Evolutionary conservation across 495 filamentous ascomycete genomes (phyloP).

Genomic region (Xylaria longipes): DNA sequence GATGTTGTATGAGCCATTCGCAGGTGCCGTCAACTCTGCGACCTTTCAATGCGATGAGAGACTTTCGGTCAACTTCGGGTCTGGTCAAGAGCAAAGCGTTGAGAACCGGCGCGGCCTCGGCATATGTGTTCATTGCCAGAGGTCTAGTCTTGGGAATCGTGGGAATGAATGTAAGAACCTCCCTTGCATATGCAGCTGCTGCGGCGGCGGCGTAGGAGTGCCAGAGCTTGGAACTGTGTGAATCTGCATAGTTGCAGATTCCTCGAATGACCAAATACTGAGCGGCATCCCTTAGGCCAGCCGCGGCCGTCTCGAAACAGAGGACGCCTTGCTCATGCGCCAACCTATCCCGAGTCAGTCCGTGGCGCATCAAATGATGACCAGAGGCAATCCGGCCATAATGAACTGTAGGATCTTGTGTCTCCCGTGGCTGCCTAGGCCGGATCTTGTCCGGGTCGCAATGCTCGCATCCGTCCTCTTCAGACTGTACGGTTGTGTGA

Average conservation of each 20-base stretch:
- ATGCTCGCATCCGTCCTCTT: background rate
- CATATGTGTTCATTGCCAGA: conserved; percentile 29
- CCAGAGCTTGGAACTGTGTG: conserved; percentile 43
- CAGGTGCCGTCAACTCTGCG: conserved; percentile 49
- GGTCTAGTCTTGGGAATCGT: conserved; percentile 31
- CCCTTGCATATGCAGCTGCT: conserved; percentile 33
- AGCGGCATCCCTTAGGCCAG: conserved; percentile 36
- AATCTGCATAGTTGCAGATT: conserved; percentile 47
- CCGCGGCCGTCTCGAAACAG: conserved; percentile 46
- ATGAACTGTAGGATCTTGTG: conserved; percentile 30
- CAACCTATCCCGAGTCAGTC: conserved; percentile 24
- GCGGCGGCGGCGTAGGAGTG: conserved; percentile 42
- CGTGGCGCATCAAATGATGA: background rate
- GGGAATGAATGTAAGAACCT: background rate
- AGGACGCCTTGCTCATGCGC: conserved; percentile 32
- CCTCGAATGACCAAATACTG: conserved; percentile 41
- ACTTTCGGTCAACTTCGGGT: conserved; percentile 44
- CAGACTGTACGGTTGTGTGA: background rate
- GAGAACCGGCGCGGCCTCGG: conserved; percentile 37
- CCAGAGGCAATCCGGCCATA: conserved; percentile 25
- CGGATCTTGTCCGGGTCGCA: background rate
- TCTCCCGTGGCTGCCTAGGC: background rate
- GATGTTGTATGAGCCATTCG: conserved; percentile 53
- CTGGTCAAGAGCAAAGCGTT: conserved; percentile 39
- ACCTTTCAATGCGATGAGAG: conserved; percentile 42